These are phyloP conservation scores for Wolfiporia cocos DNA, from an alignment of 1,284 basidiomycete species.

Conservation along the genomic window DNA sequence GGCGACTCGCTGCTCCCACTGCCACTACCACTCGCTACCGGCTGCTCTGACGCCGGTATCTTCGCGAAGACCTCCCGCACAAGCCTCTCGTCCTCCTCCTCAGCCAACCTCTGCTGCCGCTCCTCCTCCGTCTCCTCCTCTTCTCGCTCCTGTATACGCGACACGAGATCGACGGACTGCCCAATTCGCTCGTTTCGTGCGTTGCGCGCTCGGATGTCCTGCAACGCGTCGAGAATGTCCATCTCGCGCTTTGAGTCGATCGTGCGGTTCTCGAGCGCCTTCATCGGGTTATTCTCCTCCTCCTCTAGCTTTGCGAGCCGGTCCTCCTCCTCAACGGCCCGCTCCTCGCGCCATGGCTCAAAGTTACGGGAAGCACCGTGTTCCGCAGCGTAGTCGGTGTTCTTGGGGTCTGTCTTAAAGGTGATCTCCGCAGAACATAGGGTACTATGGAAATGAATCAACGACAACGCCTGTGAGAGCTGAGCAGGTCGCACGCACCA, in stretches of 20 bases:
- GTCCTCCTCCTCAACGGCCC: conserved; percentile 69
- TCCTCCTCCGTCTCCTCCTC: conserved; percentile 66
- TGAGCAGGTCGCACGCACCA: conserved; percentile 39
- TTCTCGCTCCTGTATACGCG: conserved; percentile 52
- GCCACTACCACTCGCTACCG: too few relatives aligned
- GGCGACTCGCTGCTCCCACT: conserved; percentile 15
- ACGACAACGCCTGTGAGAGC: neutral
- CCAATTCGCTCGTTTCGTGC: conserved; percentile 84
- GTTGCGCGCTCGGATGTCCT: conserved; percentile 91
- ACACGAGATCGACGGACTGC: conserved; percentile 56
- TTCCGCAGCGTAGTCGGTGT: conserved; percentile 90
- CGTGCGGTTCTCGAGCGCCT: conserved; percentile 88
- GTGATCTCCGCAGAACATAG: conserved; percentile 97
- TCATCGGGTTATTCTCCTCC: conserved; percentile 96
- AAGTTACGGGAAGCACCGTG: conserved; percentile 94
- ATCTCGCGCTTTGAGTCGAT: conserved; percentile 94
- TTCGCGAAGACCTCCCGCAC: conserved; percentile 86
- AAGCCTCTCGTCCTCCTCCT: conserved; percentile 91
- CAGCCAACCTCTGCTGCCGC: conserved; percentile 63
- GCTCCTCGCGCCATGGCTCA: conserved; percentile 85
- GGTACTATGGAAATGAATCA: conserved; percentile 44
- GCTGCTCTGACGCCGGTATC: conserved; percentile 40
- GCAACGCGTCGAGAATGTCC: conserved; percentile 95
- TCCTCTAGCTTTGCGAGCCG: conserved; percentile 74
- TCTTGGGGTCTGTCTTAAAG: conserved; percentile 99